phyloP scores from a whole-genome alignment of 2,329 filamentous ascomycete genomes.

The Paecilomyces sp. region DNA sequence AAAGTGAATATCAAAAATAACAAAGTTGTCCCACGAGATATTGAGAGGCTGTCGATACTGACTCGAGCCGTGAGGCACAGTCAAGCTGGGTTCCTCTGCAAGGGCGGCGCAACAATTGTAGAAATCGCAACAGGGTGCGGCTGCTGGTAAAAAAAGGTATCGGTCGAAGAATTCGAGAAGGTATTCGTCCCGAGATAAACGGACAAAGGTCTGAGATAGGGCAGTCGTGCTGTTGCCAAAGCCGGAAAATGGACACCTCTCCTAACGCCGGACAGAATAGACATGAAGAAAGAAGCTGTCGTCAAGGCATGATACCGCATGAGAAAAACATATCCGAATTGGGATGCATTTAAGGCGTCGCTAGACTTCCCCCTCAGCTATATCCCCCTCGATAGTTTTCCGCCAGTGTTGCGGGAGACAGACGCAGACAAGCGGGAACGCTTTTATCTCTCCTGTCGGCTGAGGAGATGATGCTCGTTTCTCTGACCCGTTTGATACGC shows the following conservation, averaged over 20 bases:
- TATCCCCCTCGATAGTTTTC: conserved; percentile 88
- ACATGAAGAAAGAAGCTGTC: conserved; percentile 25
- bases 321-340: conserved; percentile 8
- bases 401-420: conserved; percentile 94
- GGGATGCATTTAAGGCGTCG: conserved; percentile 9
- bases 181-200: background rate
- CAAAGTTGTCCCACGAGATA: background rate
- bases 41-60: background rate
- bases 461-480: conserved; percentile 55
- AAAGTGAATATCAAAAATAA: conserved; percentile 2
- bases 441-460: conserved; percentile 80
- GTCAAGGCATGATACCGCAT: conserved; percentile 29
- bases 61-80: background rate
- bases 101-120: background rate
- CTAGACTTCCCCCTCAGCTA: conserved; percentile 18
- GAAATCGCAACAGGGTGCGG: background rate
- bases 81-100: background rate
- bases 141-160: background rate
- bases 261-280: conserved; percentile 8
- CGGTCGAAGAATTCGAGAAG: background rate
- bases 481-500: conserved; percentile 74
- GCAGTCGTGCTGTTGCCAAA: conserved; percentile 2
- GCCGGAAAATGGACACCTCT: conserved; percentile 2
- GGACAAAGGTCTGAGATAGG: background rate
- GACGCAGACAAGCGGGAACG: conserved; percentile 93